Conservation (phyloP, 2,329 filamentous ascomycete species). For the Ceratocystis eucalypticola region DNA sequence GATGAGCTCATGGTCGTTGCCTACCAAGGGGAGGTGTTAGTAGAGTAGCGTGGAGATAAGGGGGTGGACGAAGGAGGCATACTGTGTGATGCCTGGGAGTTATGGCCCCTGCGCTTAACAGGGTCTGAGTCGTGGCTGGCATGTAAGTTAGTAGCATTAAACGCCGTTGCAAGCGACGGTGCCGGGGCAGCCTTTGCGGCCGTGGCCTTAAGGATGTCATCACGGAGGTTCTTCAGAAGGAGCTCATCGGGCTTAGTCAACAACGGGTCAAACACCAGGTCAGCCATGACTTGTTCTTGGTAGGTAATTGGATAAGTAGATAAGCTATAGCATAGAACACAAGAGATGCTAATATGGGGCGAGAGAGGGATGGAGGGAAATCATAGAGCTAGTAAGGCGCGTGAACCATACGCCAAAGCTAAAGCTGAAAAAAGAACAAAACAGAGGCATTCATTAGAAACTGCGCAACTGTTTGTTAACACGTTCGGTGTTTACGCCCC, state of each 20-base stretch:
- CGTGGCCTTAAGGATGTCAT: conserved; percentile 26
- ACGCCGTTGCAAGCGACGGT: not conserved
- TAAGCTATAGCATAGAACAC: not conserved
- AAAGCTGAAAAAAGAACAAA: not conserved
- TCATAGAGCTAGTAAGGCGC: not conserved
- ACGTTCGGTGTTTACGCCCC: not conserved
- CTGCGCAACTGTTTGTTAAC: not conserved
- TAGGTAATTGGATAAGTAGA: too few relatives aligned
- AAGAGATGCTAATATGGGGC: not conserved
- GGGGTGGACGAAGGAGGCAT: not conserved
- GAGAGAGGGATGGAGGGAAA: not conserved
- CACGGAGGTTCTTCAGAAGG: conserved; percentile 30
- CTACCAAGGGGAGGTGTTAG: conserved; percentile 8
- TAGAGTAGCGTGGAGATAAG: not conserved
- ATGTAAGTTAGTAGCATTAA: not conserved
- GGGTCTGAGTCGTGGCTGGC: not conserved
- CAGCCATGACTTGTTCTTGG: not conserved
- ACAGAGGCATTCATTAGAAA: not conserved
- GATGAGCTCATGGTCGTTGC: conserved; percentile 26
- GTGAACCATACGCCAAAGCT: not conserved
- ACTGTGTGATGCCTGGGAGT: not conserved
- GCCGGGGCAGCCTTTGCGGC: not conserved
- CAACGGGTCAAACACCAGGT: conserved; percentile 28
- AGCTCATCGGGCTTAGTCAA: conserved; percentile 31
- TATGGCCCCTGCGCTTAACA: not conserved